A percentile compares a stretch with the other conserved stretches of the same genome.
phyloP scores from a whole-genome alignment of 768 basidiomycete species.

The Trametes punicea region DNA sequence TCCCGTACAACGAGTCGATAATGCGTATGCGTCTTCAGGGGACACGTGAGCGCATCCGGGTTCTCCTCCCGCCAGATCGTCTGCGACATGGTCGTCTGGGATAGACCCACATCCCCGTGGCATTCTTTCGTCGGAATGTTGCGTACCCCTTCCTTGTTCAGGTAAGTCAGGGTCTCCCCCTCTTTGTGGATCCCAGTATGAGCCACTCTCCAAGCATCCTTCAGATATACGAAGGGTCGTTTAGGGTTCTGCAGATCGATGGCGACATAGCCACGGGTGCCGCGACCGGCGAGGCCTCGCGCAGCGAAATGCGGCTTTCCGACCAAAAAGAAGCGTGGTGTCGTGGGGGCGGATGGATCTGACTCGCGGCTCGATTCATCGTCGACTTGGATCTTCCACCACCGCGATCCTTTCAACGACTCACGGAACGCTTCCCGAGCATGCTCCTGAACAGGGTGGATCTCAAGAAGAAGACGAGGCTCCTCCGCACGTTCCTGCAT shows the following conservation, averaged over 20 bases:
- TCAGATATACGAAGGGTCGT: constrained; percentile 2
- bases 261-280: neutral
- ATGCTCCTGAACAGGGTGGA: too few species aligned
- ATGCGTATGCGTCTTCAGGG: constrained; percentile 5
- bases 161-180: neutral
- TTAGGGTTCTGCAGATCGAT: neutral
- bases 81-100: too few species aligned
- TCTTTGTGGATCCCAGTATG: neutral
- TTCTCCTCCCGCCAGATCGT: neutral
- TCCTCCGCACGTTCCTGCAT: neutral
- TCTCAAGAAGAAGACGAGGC: neutral
- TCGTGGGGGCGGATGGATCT: too few species aligned
- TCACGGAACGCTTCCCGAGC: too few species aligned
- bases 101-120: constrained; percentile 9
- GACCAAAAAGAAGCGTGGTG: neutral
- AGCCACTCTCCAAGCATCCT: constrained; percentile 5
- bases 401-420: neutral
- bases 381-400: neutral
- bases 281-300: neutral
- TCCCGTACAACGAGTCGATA: constrained; percentile 9
- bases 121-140: neutral
- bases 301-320: neutral
- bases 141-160: neutral
- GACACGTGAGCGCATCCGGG: neutral
- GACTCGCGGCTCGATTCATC: neutral